A percentile compares a stretch with the other conserved stretches of the same genome.
These are phyloP conservation scores for Xanthoconium purpureum DNA, from an alignment of 768 basidiomycete genomes.

Conservation along the genomic window DNA sequence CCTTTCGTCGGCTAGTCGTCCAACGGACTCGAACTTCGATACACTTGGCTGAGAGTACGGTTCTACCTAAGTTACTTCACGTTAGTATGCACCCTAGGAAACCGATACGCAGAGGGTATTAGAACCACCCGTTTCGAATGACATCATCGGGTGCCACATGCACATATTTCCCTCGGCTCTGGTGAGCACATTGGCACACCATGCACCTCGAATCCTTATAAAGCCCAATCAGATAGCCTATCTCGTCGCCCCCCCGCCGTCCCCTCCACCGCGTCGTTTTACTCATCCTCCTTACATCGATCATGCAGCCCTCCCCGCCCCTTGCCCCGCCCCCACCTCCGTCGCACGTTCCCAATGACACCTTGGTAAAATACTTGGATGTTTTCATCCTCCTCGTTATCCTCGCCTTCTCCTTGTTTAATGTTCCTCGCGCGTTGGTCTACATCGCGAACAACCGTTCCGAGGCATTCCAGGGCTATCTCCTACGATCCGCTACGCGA, in stretches of 20 bases:
- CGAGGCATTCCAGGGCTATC: conserved; percentile 48
- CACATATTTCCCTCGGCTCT: too few relatives aligned
- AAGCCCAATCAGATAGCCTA: not conserved
- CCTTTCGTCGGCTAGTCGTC: too few relatives aligned
- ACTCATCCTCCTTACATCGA: not conserved
- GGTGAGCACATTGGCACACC: too few relatives aligned
- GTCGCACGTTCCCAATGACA: not conserved
- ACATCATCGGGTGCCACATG: too few relatives aligned
- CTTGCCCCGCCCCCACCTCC: not conserved
- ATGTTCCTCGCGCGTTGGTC: conserved; percentile 48
- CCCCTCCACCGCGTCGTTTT: not conserved
- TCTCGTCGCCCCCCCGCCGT: not conserved
- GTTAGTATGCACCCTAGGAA: too few relatives aligned
- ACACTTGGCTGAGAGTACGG: too few relatives aligned
- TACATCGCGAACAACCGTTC: conserved; percentile 45
- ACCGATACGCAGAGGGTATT: too few relatives aligned
- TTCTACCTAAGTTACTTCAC: too few relatives aligned
- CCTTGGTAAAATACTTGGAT: conserved; percentile 36
- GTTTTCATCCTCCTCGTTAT: conserved; percentile 43
- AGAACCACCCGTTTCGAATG: too few relatives aligned
- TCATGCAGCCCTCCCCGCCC: conserved; percentile 2
- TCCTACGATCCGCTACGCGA: conserved; percentile 34
- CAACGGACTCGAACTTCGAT: too few relatives aligned
- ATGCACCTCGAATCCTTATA: not conserved
- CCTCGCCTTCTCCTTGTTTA: conserved; percentile 38